These are phyloP conservation scores for Diutina scorzettiae DNA, from an alignment of 1,139 yeast genomes.

Conservation along the genomic window DNA sequence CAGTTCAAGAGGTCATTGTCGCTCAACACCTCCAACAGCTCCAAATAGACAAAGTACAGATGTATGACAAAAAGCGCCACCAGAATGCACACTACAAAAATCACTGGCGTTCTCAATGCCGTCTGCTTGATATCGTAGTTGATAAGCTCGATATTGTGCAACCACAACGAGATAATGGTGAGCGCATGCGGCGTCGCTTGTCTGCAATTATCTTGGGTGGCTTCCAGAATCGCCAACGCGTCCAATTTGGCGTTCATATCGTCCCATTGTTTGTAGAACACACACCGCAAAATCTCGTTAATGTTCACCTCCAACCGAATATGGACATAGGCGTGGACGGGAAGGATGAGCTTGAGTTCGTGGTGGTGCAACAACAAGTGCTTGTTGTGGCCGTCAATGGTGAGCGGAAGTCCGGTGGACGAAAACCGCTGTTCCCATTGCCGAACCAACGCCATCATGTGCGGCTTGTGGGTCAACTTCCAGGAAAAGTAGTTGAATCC, in stretches of 20 bases:
- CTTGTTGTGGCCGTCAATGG: constrained; percentile 39
- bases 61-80: constrained; percentile 41
- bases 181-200: constrained; percentile 47
- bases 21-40: background rate
- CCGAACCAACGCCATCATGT: constrained; percentile 23
- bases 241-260: constrained; percentile 45
- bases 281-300: constrained; percentile 43
- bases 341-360: constrained; percentile 50
- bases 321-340: constrained; percentile 50
- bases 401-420: constrained; percentile 47
- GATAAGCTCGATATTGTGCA: constrained; percentile 48
- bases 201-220: constrained; percentile 23
- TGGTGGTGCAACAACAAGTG: constrained; percentile 39
- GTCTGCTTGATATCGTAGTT: constrained; percentile 48
- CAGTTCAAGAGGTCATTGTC: constrained; percentile 4
- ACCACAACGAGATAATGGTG: constrained; percentile 56
- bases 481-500: constrained; percentile 1
- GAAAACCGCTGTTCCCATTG: constrained; percentile 57
- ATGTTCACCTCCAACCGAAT: constrained; percentile 48
- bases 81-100: constrained; percentile 57
- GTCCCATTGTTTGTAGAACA: constrained; percentile 54
- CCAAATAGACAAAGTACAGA: background rate
- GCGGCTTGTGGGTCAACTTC: constrained; percentile 6
- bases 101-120: constrained; percentile 61
- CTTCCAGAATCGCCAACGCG: constrained; percentile 30